Evolutionary conservation across 2,329 filamentous ascomycete genomes (phyloP).

Genomic region (Aspergillus carbonarius): DNA sequence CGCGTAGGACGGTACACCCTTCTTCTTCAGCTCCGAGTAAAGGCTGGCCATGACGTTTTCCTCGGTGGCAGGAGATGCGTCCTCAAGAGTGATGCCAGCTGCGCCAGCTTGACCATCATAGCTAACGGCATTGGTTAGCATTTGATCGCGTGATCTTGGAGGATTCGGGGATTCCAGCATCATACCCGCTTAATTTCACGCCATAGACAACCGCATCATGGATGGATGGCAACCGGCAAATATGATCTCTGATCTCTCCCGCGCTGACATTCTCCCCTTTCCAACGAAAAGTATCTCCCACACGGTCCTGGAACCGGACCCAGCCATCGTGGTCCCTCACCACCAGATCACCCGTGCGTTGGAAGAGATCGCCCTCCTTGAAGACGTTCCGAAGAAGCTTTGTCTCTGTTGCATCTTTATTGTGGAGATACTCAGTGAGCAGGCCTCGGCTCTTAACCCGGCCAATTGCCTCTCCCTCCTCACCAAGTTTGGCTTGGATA

Average conservation of each 20-base stretch:
- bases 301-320: constrained; percentile 48
- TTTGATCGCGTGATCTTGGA: neutral
- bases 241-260: constrained; percentile 47
- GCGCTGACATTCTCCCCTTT: constrained; percentile 51
- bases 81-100: constrained; percentile 46
- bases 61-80: constrained; percentile 29
- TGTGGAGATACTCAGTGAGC: constrained; percentile 45
- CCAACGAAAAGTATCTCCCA: constrained; percentile 41
- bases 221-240: constrained; percentile 42
- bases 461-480: constrained; percentile 49
- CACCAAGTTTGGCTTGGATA: constrained; percentile 34
- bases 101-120: constrained; percentile 53
- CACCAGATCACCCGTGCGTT: constrained; percentile 48
- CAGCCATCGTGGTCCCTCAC: constrained; percentile 43
- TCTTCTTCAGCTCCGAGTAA: constrained; percentile 40
- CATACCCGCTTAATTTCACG: constrained; percentile 42
- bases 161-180: neutral
- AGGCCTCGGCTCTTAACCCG: constrained; percentile 41
- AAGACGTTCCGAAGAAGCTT: constrained; percentile 48
- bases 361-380: constrained; percentile 47
- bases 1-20: constrained; percentile 49
- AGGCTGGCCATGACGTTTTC: constrained; percentile 39
- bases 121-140: constrained; percentile 23
- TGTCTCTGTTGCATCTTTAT: constrained; percentile 44
- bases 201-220: constrained; percentile 49